These are phyloP conservation scores for Drosera spatulata DNA, from an alignment of 179 eudicot genomes.

Conservation along the genomic window DNA sequence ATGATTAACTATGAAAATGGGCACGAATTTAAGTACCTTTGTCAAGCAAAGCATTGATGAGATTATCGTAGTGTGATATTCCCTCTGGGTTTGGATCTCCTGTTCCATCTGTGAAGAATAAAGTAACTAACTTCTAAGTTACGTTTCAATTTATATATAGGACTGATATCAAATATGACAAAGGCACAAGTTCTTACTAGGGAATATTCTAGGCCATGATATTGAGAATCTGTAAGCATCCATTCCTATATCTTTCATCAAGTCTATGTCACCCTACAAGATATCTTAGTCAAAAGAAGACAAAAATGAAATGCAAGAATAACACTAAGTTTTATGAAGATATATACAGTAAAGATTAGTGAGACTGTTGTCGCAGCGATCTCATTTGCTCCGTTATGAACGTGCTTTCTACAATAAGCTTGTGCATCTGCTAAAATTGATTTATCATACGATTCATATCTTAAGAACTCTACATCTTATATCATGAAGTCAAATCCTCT, in stretches of 20 bases:
- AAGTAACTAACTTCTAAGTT: background rate
- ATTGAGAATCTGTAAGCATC: constrained; percentile 98
- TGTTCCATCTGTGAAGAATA: constrained; percentile 62
- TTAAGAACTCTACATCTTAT: too few species aligned
- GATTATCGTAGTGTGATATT: constrained; percentile 60
- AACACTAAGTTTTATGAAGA: too few species aligned
- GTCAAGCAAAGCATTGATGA: constrained; percentile 62
- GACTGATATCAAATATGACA: too few species aligned
- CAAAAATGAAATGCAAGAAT: background rate
- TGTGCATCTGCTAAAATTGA: too few species aligned
- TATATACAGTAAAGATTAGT: too few species aligned
- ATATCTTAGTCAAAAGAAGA: background rate
- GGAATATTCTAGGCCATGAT: constrained; percentile 92
- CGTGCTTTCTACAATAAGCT: too few species aligned
- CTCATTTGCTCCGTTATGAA: too few species aligned
- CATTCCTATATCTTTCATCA: constrained; percentile 93
- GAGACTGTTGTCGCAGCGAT: too few species aligned
- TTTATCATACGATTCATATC: too few species aligned
- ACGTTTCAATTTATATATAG: too few species aligned
- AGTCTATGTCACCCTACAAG: constrained; percentile 55
- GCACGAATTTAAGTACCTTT: constrained; percentile 35
- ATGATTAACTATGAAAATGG: background rate
- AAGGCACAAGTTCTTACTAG: constrained; percentile 37
- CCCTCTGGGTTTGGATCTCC: constrained; percentile 87
- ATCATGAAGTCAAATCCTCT: too few species aligned